These are phyloP conservation scores for Fusarium sp. DNA, from an alignment of 2,329 filamentous ascomycete genomes.

Conservation along the genomic window DNA sequence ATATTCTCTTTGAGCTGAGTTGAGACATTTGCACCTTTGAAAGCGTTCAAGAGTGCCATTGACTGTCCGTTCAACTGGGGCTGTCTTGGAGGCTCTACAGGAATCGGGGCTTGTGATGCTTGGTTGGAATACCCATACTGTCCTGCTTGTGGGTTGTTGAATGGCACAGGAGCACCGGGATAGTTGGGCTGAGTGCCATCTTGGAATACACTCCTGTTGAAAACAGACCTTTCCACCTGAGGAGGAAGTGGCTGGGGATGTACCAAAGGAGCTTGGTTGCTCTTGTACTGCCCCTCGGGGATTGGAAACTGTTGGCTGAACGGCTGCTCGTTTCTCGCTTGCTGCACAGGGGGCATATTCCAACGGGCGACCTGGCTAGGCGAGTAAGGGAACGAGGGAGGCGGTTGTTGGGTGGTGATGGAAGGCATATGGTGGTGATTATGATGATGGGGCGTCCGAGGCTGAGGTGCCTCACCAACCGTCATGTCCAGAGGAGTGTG, in stretches of 20 bases:
- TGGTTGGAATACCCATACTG: constrained; percentile 38
- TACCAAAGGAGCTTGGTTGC: constrained; percentile 40
- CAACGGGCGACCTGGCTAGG: constrained; percentile 34
- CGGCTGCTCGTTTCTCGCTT: constrained; percentile 24
- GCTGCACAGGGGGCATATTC: constrained; percentile 28
- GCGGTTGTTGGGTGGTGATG: constrained; percentile 43
- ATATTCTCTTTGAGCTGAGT: constrained; percentile 37
- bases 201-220: constrained; percentile 51
- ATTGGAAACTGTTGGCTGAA: constrained; percentile 30
- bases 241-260: constrained; percentile 63
- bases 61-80: constrained; percentile 53
- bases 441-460: constrained; percentile 65
- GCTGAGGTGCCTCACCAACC: constrained; percentile 58
- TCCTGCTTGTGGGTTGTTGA: constrained; percentile 38
- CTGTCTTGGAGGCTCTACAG: constrained; percentile 32
- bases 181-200: constrained; percentile 35
- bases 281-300: constrained; percentile 37
- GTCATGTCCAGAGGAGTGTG: constrained; percentile 65
- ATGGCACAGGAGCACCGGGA: constrained; percentile 13
- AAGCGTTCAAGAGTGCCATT: constrained; percentile 55
- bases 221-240: constrained; percentile 62
- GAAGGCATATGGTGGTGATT: constrained; percentile 54
- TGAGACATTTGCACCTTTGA: constrained; percentile 47
- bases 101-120: constrained; percentile 20
- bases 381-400: constrained; percentile 45